Evolutionary conservation across 139 green algal genomes (phyloP).

Genomic region (Chlorella vulgaris): DNA sequence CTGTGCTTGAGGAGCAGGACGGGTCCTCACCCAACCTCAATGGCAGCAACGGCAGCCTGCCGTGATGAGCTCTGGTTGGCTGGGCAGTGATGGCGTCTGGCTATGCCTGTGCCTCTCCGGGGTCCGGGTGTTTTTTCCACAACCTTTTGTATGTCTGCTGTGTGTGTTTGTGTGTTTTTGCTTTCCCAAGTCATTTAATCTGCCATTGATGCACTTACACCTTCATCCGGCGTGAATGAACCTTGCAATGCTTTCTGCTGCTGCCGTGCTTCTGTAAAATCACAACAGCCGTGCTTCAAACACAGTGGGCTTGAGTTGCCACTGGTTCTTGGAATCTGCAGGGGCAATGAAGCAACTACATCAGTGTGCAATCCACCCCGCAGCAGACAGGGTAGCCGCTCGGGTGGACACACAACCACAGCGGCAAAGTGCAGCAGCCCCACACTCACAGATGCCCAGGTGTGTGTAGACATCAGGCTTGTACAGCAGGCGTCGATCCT

Average conservation of each 20-base stretch:
- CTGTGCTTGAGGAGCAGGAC: slow-evolving; percentile 17
- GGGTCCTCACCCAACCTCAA: background rate
- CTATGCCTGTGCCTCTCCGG: no score
- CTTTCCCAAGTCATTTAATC: background rate
- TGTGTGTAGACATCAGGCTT: slow-evolving; percentile 46
- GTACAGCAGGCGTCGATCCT: slow-evolving; percentile 39
- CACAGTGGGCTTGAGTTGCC: slow-evolving; percentile 11
- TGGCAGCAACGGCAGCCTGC: background rate
- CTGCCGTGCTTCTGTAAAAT: no score
- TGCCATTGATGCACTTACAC: background rate
- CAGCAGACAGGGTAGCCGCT: no score
- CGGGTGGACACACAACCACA: no score
- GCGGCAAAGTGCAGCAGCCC: background rate
- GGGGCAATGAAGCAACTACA: background rate
- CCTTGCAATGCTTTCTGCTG: background rate
- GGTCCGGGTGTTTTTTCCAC: background rate
- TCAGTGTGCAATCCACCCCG: no score
- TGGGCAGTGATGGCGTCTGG: no score
- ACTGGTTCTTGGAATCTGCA: slow-evolving; percentile 17
- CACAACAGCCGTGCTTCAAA: background rate
- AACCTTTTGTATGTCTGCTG: background rate
- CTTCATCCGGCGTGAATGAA: slow-evolving; percentile 1
- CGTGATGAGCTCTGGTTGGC: background rate
- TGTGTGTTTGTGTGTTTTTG: background rate
- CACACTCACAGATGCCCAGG: slow-evolving; percentile 38